These are phyloP conservation scores for Glycine soja DNA, from an alignment of 306 rosid species.

Conservation along the genomic window DNA sequence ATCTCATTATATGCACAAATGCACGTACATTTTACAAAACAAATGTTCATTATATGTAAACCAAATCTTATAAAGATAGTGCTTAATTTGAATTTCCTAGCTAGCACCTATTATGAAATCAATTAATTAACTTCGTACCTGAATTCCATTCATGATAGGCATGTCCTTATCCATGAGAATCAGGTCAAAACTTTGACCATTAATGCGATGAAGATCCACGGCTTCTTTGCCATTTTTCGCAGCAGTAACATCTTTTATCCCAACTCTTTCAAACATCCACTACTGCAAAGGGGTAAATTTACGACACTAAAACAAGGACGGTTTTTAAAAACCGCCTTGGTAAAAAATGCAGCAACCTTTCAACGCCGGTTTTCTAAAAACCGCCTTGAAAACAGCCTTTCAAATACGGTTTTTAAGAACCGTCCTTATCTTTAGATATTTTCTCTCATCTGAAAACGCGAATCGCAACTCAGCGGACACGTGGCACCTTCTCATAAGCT, in stretches of 20 bases:
- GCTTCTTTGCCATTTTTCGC: constrained; percentile 80
- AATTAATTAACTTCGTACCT: constrained; percentile 46
- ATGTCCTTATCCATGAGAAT: constrained; percentile 85
- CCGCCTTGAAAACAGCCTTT: no score
- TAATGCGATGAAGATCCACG: constrained; percentile 55
- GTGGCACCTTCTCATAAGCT: constrained; percentile 44
- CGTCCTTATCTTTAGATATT: no score
- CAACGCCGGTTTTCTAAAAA: no score
- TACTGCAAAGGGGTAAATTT: no score
- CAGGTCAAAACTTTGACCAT: constrained; percentile 66
- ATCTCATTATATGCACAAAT: not conserved
- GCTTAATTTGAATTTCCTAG: not conserved
- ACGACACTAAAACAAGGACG: no score
- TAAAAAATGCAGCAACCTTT: no score
- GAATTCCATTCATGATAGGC: constrained; percentile 78
- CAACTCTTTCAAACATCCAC: not conserved
- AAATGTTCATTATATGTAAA: not conserved
- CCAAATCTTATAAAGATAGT: not conserved
- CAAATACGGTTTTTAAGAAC: no score
- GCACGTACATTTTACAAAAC: not conserved
- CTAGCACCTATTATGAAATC: not conserved
- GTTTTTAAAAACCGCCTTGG: no score
- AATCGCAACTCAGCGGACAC: constrained; percentile 41
- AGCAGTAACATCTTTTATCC: constrained; percentile 52
- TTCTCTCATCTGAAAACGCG: no score